Conservation (phyloP, 164 flowering plant species). For the Sextonia rubra region DNA sequence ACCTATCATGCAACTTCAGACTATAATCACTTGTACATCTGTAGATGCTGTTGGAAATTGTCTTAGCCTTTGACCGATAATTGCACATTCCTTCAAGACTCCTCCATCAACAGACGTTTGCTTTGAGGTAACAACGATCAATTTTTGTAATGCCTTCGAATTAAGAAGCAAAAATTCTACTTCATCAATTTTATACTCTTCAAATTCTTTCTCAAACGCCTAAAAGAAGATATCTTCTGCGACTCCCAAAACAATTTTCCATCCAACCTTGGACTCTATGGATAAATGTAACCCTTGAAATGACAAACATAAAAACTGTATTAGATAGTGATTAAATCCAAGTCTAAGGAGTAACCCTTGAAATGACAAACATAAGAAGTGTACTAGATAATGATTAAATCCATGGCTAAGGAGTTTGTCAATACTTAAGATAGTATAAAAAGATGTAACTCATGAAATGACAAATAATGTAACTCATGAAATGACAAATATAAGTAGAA, state of each 20-base stretch:
- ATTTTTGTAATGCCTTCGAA: not conserved
- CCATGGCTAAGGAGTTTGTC: too few species aligned
- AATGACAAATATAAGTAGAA: too few species aligned
- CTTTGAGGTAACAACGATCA: not conserved
- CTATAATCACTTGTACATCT: too few species aligned
- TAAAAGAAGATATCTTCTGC: not conserved
- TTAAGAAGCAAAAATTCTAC: not conserved
- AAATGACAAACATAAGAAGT: too few species aligned
- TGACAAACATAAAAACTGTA: not conserved
- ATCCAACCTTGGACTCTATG: not conserved
- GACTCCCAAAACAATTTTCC: not conserved
- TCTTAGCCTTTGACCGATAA: too few species aligned
- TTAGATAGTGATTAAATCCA: not conserved
- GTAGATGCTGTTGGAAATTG: too few species aligned
- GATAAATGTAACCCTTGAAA: not conserved
- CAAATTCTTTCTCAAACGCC: not conserved
- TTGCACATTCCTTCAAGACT: not conserved
- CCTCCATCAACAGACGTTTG: not conserved
- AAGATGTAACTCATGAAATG: too few species aligned
- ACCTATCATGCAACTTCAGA: too few species aligned
- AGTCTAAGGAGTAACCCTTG: too few species aligned
- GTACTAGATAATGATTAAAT: too few species aligned
- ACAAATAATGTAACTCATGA: too few species aligned
- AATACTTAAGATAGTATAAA: too few species aligned
- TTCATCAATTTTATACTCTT: not conserved